Conservation (phyloP, 78 protist species). For the Acrasis kona region DNA sequence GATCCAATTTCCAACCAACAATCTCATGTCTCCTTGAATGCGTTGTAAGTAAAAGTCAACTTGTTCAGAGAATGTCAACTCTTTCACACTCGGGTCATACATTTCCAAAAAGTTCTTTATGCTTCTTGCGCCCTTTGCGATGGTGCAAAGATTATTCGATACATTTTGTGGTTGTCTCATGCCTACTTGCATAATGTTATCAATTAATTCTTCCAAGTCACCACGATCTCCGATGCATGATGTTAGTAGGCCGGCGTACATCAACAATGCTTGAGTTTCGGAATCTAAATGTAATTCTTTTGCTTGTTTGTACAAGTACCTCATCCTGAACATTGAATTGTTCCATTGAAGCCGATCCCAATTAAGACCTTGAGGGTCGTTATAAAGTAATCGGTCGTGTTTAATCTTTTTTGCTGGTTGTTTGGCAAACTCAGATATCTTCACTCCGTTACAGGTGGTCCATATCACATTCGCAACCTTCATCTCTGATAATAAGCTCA, state of each 20-base stretch:
- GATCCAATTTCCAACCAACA: too few species aligned
- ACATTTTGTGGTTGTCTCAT: background rate
- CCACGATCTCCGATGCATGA: background rate
- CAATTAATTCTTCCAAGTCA: background rate
- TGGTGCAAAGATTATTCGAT: too few species aligned
- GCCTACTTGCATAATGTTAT: background rate
- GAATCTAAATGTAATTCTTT: background rate
- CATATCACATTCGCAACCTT: background rate
- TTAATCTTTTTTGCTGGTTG: too few species aligned
- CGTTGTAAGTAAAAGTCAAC: too few species aligned
- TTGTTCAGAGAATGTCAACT: too few species aligned
- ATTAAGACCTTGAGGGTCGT: background rate
- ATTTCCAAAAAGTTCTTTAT: too few species aligned
- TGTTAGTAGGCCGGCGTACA: background rate
- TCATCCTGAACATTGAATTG: background rate
- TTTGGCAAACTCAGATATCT: background rate
- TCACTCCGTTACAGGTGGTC: background rate
- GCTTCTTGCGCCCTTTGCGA: too few species aligned
- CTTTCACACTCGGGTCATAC: too few species aligned
- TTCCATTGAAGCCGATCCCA: background rate
- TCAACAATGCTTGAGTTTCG: background rate
- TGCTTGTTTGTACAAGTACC: background rate
- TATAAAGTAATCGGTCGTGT: background rate
- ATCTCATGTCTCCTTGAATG: too few species aligned
- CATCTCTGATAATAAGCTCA: constrained; percentile 1